Evolutionary conservation across 306 rosid species (phyloP).

Genomic region (Cucurbita argyrosperma): DNA sequence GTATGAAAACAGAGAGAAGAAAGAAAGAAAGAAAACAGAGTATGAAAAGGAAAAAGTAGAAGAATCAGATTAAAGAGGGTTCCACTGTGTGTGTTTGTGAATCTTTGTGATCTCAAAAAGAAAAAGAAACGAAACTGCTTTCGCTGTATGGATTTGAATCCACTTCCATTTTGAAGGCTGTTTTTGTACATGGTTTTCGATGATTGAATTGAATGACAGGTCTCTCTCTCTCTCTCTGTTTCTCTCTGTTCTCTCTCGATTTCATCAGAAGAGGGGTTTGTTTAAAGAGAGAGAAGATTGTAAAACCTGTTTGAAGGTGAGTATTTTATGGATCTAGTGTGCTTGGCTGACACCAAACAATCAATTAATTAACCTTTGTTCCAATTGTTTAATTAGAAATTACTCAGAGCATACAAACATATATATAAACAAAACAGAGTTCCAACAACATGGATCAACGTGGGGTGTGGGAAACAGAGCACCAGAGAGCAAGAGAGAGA

Average conservation of each 20-base stretch:
- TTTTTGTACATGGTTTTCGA: background rate
- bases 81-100: background rate
- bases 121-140: background rate
- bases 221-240: background rate
- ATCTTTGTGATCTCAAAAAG: background rate
- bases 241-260: background rate
- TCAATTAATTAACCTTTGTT: conserved; percentile 12
- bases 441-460: conserved; percentile 2
- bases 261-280: background rate
- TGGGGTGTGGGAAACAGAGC: conserved; percentile 2
- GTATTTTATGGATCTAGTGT: conserved; percentile 23
- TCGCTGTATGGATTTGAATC: background rate
- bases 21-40: background rate
- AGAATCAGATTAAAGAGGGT: background rate
- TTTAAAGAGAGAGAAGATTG: background rate
- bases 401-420: background rate
- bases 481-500: no score
- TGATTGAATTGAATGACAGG: conserved; percentile 13
- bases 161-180: background rate
- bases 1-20: background rate
- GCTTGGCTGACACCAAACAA: conserved; percentile 36
- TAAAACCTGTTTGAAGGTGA: conserved; percentile 19
- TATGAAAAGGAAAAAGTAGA: background rate
- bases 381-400: conserved; percentile 8
- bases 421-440: background rate